phyloP scores from a whole-genome alignment of 495 filamentous ascomycete genomes.

The Halenospora varia region DNA sequence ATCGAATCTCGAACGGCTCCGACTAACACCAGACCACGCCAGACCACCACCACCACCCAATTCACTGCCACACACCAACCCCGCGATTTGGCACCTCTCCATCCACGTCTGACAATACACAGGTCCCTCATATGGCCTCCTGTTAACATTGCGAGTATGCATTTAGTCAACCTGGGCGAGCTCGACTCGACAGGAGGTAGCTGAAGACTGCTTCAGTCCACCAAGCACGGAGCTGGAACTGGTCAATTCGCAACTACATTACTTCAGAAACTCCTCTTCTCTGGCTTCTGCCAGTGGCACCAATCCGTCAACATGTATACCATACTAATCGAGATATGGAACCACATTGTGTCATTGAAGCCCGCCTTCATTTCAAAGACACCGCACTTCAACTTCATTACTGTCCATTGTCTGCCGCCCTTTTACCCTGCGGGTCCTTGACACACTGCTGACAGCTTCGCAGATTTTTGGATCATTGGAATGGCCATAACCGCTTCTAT shows the following conservation, averaged over 20 bases:
- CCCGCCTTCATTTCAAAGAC: constrained; percentile 48
- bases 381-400: constrained; percentile 78
- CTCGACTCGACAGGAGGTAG: not conserved
- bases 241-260: not conserved
- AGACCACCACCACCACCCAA: not conserved
- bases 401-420: constrained; percentile 66
- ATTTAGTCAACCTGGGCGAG: not conserved
- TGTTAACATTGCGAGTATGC: not conserved
- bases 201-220: not conserved
- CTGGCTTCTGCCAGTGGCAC: not conserved
- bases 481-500: constrained; percentile 68
- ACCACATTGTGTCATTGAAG: constrained; percentile 40
- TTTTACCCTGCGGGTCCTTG: not conserved
- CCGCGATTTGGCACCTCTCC: not conserved
- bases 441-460: not conserved
- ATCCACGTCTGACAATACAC: not conserved
- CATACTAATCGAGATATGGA: constrained; percentile 24
- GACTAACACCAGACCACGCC: not conserved
- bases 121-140: not conserved
- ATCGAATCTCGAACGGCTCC: not conserved
- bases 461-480: constrained; percentile 75
- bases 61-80: not conserved
- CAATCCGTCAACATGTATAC: constrained; percentile 9
- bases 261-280: not conserved
- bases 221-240: not conserved